Base-by-base conservation (phyloP, 139 green algal genomes). In the Coelastrella sp. region DNA sequence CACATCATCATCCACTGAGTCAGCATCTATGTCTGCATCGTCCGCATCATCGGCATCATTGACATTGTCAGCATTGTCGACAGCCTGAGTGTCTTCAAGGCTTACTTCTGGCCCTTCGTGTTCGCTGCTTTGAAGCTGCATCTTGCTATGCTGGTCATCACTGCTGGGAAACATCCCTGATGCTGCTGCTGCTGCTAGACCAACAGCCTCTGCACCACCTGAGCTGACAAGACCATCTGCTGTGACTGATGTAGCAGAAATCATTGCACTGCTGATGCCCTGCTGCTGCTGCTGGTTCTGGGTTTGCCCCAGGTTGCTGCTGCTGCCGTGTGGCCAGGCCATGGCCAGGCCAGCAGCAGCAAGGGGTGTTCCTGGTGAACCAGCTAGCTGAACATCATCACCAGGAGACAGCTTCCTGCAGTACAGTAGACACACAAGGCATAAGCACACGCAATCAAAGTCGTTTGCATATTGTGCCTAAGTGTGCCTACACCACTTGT, bases 301-400 rank as follows among this genome's bases (percentile, higher is more conserved):
- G 22, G n/a, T 47, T 61, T 83, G 77, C 4, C 13, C 16, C 4
- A 61, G 2, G 11, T 58, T 68, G 66, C 65, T 80, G 19, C 65
- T 80, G 65, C 22, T 79, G 61, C 60, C 22, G 47, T 71, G 17
- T 7, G 68, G 68, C 65, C 22, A 80, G 5, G 19, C 16, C 83
- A 88, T 75, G 83, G 54, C 83, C 68, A 88, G 66, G 66, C 83
- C 82, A 54, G 64, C 82, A 66, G 77, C 77, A 61, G 83, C 83
- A 16, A 73, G 65, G 14, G 61, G 47, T 8, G 83, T 32, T 76
- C 14, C 8, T 32, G 68, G 68, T 6, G 83, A 80, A 7, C 17
- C 83, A 54, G 66, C 16, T 32, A 56, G 82, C 10, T 16, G 74
- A 8, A 58, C 74, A 80, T 57, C 74, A 57, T 80, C 32, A 57